Conservation (phyloP, 2,329 filamentous ascomycete genomes). For the Aspergillus tubingensis region DNA sequence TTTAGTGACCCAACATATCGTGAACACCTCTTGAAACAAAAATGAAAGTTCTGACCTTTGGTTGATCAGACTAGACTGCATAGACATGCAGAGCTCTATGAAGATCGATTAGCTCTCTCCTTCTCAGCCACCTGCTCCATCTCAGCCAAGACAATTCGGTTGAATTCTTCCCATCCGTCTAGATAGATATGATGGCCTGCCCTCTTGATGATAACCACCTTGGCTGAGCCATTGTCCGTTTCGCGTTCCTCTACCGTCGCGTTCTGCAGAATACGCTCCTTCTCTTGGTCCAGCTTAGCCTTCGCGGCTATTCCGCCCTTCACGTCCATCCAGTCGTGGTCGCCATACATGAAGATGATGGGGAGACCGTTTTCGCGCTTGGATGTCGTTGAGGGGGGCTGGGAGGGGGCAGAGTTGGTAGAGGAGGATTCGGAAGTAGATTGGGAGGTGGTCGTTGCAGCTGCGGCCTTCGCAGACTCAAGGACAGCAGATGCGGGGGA, state of each 20-base stretch:
- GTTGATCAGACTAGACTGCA: not conserved
- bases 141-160: constrained; percentile 64
- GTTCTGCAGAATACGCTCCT: constrained; percentile 59
- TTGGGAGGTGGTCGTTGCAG: constrained; percentile 37
- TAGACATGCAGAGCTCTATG: not conserved
- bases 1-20: not conserved
- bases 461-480: constrained; percentile 13
- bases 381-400: constrained; percentile 21
- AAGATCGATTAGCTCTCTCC: constrained; percentile 24
- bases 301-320: constrained; percentile 78
- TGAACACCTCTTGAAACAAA: not conserved
- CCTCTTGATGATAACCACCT: constrained; percentile 74
- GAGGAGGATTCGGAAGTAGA: constrained; percentile 32
- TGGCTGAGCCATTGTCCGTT: constrained; percentile 75
- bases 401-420: constrained; percentile 25
- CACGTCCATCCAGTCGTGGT: constrained; percentile 99
- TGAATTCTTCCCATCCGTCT: constrained; percentile 71
- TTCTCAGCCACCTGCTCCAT: constrained; percentile 61
- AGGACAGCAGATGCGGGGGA: constrained; percentile 14
- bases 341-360: constrained; percentile 92
- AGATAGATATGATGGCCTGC: constrained; percentile 74
- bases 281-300: constrained; percentile 73
- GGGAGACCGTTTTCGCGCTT: constrained; percentile 69
- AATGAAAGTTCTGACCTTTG: not conserved
- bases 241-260: constrained; percentile 67